Percentiles rank a stretch among this genome's conserved stretches.
These are phyloP conservation scores for Teunomyces tritomae DNA, from an alignment of 805 yeast genomes.

Conservation along the genomic window DNA sequence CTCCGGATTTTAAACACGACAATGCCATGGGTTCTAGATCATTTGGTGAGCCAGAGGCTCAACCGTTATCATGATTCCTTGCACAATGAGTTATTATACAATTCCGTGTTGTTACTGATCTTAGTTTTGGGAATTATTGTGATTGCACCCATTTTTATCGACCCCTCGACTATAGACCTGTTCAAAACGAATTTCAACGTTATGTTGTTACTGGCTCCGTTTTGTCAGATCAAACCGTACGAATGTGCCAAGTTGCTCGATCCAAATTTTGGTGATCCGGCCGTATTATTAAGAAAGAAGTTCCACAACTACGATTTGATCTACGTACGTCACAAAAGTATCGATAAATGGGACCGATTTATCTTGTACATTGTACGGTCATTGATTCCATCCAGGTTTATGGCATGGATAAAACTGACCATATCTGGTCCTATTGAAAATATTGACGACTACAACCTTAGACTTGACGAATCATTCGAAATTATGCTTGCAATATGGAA, in stretches of 20 bases:
- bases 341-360: conserved; percentile 4
- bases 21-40: background rate
- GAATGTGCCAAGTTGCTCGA: conserved; percentile 3
- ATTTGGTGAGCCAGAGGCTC: background rate
- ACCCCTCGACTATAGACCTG: conserved; percentile 13
- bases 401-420: conserved; percentile 8
- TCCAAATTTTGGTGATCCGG: conserved; percentile 1
- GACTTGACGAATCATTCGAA: conserved; percentile 13
- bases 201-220: conserved; percentile 11
- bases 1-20: background rate
- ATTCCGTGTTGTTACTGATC: conserved; percentile 5
- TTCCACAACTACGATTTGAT: conserved; percentile 16
- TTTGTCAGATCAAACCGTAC: conserved; percentile 14
- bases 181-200: conserved; percentile 13
- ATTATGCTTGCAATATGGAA: conserved; percentile 15
- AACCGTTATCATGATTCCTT: background rate
- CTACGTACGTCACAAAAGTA: conserved; percentile 13
- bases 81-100: conserved; percentile 1
- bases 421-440: conserved; percentile 2
- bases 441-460: conserved; percentile 6
- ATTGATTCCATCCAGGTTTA: conserved; percentile 1
- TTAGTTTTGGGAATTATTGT: conserved; percentile 10
- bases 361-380: background rate
- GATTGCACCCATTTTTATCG: conserved; percentile 11
- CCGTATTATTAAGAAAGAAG: background rate